These are phyloP conservation scores for Hsuehochloa calcarea DNA, from an alignment of 176 grass and related monocot genomes.

Conservation along the genomic window DNA sequence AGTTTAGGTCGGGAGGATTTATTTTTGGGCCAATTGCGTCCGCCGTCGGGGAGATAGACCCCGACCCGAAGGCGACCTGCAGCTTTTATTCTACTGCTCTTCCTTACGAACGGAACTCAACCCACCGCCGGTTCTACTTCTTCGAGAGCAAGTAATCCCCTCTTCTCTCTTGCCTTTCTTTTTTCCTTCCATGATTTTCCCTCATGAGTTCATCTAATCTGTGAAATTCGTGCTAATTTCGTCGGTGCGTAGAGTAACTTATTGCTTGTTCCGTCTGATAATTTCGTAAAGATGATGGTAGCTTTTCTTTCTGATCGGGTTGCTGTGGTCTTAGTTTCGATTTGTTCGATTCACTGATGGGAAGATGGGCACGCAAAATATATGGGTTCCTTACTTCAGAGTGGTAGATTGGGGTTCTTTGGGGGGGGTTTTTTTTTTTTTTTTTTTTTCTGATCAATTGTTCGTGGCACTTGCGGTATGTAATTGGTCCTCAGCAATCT, in stretches of 20 bases:
- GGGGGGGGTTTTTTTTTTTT: too few relatives aligned
- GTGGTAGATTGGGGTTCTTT: neutral
- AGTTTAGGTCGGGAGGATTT: too few relatives aligned
- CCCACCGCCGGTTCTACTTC: neutral
- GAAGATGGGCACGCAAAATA: neutral
- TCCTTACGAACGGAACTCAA: neutral
- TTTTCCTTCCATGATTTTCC: neutral
- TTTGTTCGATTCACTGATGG: neutral
- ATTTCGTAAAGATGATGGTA: neutral
- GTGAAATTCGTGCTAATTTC: neutral
- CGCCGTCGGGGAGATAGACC: neutral
- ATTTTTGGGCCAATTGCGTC: too few relatives aligned
- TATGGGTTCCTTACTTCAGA: neutral
- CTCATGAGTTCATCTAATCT: neutral
- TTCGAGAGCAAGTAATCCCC: neutral
- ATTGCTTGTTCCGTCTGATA: neutral
- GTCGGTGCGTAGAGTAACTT: neutral
- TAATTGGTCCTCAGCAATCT: neutral
- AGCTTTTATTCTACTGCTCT: neutral
- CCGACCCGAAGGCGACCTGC: neutral
- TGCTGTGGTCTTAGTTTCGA: neutral
- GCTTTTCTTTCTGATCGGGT: too few relatives aligned
- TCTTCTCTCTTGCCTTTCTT: neutral
- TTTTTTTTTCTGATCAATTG: neutral
- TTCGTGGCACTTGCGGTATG: neutral